Percentiles rank a stretch among this genome's conserved stretches.
Conservation (phyloP, 257 asterid species). For the Euphrasia confusa region DNA sequence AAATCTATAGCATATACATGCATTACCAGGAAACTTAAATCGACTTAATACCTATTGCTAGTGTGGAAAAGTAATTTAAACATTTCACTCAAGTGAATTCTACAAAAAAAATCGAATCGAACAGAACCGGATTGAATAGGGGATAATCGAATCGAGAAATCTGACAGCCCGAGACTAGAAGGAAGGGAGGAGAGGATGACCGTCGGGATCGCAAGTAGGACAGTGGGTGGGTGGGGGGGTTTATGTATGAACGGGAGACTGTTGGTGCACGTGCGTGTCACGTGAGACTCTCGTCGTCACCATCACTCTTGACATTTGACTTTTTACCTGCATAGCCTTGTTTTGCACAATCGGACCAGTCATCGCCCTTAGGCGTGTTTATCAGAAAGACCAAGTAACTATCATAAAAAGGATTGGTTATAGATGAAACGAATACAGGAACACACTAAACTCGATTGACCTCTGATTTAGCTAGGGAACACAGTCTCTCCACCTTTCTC, state of each 20-base stretch:
- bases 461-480: conserved; percentile 50
- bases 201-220: conserved; percentile 19
- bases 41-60: neutral
- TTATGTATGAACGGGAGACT: conserved; percentile 33
- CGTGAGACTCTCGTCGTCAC: conserved; percentile 21
- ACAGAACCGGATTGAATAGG: conserved; percentile 17
- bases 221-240: conserved; percentile 35
- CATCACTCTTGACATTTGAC: no score
- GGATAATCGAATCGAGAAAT: conserved; percentile 19
- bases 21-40: neutral
- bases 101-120: neutral
- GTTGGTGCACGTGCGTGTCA: conserved; percentile 26
- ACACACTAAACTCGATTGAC: conserved; percentile 20
- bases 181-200: conserved; percentile 10
- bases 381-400: neutral
- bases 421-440: no score
- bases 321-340: conserved; percentile 54
- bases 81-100: neutral
- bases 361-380: conserved; percentile 41
- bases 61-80: neutral
- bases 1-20: neutral
- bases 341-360: conserved; percentile 71
- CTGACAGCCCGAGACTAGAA: conserved; percentile 17
- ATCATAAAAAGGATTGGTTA: neutral
- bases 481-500: conserved; percentile 68